Conservation (phyloP, 108 stramenopile genomes). For the Cyclotella distinguenda region DNA sequence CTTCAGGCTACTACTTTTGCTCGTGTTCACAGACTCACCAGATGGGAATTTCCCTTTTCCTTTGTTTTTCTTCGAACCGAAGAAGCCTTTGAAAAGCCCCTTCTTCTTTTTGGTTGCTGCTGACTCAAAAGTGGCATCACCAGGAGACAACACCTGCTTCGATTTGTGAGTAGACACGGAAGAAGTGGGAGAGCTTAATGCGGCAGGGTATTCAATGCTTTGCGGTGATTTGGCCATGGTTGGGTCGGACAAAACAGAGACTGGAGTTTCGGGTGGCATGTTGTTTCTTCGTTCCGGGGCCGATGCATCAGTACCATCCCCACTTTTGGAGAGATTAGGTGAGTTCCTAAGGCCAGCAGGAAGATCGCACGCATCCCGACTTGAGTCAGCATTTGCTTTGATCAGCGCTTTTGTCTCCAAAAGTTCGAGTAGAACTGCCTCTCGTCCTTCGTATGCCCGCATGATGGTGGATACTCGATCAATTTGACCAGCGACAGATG, state of each 20-base stretch:
- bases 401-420: conserved; percentile 88
- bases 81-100: conserved; percentile 69
- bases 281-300: conserved; percentile 27
- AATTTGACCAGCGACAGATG: conserved; percentile 87
- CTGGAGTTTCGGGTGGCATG: conserved; percentile 32
- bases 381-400: conserved; percentile 85
- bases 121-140: conserved; percentile 2
- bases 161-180: conserved; percentile 1
- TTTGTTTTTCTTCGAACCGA: conserved; percentile 69
- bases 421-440: conserved; percentile 83
- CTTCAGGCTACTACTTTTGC: conserved; percentile 6
- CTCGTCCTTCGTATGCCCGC: conserved; percentile 89
- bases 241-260: conserved; percentile 27
- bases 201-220: conserved; percentile 5
- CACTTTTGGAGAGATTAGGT: conserved; percentile 36
- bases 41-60: conserved; percentile 32
- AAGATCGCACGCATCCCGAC: conserved; percentile 57
- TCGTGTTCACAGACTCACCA: conserved; percentile 7
- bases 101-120: conserved; percentile 72
- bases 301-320: conserved; percentile 58
- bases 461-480: conserved; percentile 90
- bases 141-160: conserved; percentile 38
- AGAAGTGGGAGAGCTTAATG: conserved; percentile 6
- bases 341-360: conserved; percentile 75
- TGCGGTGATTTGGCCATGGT: conserved; percentile 31